Evolutionary conservation across 2,329 filamentous ascomycete species (phyloP).

Genomic region (Colletotrichum camelliae): DNA sequence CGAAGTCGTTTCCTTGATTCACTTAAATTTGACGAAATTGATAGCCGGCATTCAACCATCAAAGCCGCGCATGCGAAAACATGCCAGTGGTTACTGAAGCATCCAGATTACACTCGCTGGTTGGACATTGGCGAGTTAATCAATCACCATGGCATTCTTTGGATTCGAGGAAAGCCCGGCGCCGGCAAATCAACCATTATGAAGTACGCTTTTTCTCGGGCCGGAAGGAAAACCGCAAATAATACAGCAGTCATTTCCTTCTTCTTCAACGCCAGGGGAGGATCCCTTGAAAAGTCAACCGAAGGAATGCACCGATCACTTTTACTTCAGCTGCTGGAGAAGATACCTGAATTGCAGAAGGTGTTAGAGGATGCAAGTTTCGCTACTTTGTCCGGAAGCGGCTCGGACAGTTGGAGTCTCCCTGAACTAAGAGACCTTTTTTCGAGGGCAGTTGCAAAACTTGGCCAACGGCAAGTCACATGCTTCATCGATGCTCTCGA

Average conservation of each 20-base stretch:
- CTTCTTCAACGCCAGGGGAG: constrained; percentile 22
- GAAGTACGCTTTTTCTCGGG: constrained; percentile 37
- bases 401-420: neutral
- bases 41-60: constrained; percentile 40
- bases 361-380: neutral
- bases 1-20: constrained; percentile 28
- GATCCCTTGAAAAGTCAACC: neutral
- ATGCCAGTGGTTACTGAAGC: constrained; percentile 45
- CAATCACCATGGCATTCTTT: constrained; percentile 45
- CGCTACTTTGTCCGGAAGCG: fast-evolving
- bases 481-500: constrained; percentile 51
- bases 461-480: constrained; percentile 11
- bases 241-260: constrained; percentile 3
- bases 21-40: constrained; percentile 41
- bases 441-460: neutral
- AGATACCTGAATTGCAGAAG: neutral
- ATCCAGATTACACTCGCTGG: constrained; percentile 40
- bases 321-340: neutral
- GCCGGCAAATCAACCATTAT: constrained; percentile 52
- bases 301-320: constrained; percentile 21
- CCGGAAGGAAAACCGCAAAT: constrained; percentile 19
- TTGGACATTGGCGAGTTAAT: constrained; percentile 24
- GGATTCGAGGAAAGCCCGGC: constrained; percentile 53
- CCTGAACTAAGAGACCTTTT: neutral
- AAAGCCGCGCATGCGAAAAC: constrained; percentile 40